Evolutionary conservation across 805 yeast genomes (phyloP), one percentile per base, ranked within the genome.

Genomic region (Ogataea kodamae): DNA sequence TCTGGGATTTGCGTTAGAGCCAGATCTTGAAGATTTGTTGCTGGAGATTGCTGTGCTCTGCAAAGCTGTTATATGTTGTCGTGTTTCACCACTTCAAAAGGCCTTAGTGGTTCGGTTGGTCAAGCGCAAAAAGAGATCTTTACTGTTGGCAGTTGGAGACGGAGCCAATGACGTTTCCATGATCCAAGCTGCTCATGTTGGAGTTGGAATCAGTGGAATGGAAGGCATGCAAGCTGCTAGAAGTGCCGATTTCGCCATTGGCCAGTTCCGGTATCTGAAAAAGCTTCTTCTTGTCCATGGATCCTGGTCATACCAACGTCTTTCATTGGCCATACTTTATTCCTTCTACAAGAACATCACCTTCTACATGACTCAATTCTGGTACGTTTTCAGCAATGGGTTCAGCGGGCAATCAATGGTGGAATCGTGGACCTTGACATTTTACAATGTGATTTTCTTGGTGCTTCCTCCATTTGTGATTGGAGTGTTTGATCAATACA

Each of bases 151-250:
- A 1, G 82, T 92, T 54, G 99, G 99, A 26, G 99, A 92, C 62
- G 99, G 99, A 54, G 99, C 99, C 3, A 92, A 92, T 55, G 99
- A 92, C 64, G 98, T 92, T 24, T 82, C 95, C 22, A 92, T 92
- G 99, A 92, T 92, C 46, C 98, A 92, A 61, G 97, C 98, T 10
- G 98, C 98, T 0, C 97, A 92, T 59, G 96, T 92, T 33, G 99
- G 99, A 43, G 96, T 92, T 15, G 99, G 99, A 56, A 94, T 92
- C 43, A 85, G 95, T 61, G 99, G 99, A 46, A 82, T 88, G 90
- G 99, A 92, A 64, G 99, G 99, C 48, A 88, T 89, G 87, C 99
- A 92, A 62, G 98, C 98, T 8, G 97, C 98, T 0, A 74, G 99
- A 58, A 81, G 95, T 58, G 97, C 99, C 0, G 99, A 92, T 67